Evolutionary conservation across 495 filamentous ascomycete genomes (phyloP).

Genomic region (Penicillium verhagenii): DNA sequence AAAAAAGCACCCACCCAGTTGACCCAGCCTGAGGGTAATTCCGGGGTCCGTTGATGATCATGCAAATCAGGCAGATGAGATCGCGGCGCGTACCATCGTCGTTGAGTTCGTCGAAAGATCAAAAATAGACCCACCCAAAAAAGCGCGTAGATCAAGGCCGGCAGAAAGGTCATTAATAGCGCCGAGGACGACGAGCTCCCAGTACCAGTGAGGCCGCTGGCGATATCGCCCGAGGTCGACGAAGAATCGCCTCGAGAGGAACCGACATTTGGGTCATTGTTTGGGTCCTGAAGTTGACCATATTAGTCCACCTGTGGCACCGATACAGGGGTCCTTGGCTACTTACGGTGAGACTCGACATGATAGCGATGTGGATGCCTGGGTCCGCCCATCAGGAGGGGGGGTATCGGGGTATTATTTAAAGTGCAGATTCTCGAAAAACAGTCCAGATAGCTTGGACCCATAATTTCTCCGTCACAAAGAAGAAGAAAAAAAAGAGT

Average conservation of each 20-base stretch:
- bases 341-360: slow-evolving; percentile 16
- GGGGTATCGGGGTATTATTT: neutral
- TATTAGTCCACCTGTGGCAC: no score
- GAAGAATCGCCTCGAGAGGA: slow-evolving; percentile 44
- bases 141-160: slow-evolving; percentile 62
- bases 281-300: slow-evolving; percentile 27
- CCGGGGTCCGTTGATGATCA: slow-evolving; percentile 47
- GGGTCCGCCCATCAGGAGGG: neutral
- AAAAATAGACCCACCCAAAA: slow-evolving; percentile 72
- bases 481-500: slow-evolving; percentile 14
- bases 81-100: slow-evolving; percentile 77
- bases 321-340: no score
- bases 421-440: slow-evolving; percentile 2
- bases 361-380: slow-evolving; percentile 1
- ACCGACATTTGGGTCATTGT: slow-evolving; percentile 44
- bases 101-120: slow-evolving; percentile 66
- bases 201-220: slow-evolving; percentile 27
- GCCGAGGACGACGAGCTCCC: slow-evolving; percentile 47
- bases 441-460: neutral
- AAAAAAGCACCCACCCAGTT: slow-evolving; percentile 65
- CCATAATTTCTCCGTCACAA: slow-evolving; percentile 16
- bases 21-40: slow-evolving; percentile 49
- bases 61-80: slow-evolving; percentile 74
- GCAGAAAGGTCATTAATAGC: slow-evolving; percentile 69
- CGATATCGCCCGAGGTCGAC: slow-evolving; percentile 34